These are phyloP conservation scores for Petunia hybrid DNA, from an alignment of 305 asterid genomes.

Conservation along the genomic window DNA sequence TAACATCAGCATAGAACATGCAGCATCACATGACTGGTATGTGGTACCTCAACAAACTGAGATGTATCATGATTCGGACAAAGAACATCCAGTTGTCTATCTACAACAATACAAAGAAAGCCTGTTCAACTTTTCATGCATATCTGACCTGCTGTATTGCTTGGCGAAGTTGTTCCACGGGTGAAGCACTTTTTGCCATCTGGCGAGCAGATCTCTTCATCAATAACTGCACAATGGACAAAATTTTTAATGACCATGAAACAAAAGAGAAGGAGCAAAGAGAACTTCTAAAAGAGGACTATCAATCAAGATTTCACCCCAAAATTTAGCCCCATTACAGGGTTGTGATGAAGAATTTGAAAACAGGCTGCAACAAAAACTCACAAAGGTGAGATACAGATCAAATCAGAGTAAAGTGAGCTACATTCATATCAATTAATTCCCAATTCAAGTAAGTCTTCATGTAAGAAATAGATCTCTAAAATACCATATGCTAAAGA, in stretches of 20 bases:
- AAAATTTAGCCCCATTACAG: background rate
- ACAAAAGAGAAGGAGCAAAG: background rate
- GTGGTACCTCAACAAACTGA: background rate
- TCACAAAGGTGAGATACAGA: background rate
- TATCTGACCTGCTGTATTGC: constrained; percentile 79
- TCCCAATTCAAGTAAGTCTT: background rate
- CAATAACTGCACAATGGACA: constrained; percentile 65
- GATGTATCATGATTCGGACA: background rate
- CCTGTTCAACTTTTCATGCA: constrained; percentile 16
- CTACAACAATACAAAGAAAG: background rate
- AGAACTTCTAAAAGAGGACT: background rate
- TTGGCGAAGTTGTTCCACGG: constrained; percentile 81
- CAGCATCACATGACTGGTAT: background rate
- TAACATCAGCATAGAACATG: background rate
- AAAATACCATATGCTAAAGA: background rate
- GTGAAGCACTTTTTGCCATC: constrained; percentile 72
- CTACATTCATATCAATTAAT: background rate
- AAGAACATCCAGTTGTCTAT: background rate
- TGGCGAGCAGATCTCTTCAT: constrained; percentile 79
- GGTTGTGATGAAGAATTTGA: background rate
- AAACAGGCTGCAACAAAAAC: background rate
- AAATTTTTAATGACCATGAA: background rate
- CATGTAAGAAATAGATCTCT: background rate
- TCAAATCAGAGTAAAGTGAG: background rate
- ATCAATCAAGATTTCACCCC: background rate